Conservation (phyloP, 2,329 filamentous ascomycete species). For the Colletotrichum cordylinicola region DNA sequence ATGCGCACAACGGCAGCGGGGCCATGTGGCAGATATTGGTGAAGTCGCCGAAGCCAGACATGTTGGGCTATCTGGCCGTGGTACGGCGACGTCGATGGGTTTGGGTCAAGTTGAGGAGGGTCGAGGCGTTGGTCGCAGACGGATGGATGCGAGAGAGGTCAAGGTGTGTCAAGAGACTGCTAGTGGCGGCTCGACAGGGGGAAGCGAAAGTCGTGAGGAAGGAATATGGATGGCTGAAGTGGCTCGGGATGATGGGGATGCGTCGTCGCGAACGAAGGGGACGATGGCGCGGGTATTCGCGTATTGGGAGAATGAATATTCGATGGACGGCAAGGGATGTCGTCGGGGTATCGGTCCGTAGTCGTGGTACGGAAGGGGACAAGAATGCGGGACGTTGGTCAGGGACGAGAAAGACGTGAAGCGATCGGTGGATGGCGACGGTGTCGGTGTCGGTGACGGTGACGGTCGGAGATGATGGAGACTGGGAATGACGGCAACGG, state of each 20-base stretch:
- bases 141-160: not conserved
- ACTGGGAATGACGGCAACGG: not conserved
- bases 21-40: slow-evolving; percentile 83
- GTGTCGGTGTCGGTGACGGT: not conserved
- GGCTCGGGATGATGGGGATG: not conserved
- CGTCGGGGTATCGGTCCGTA: not conserved
- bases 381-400: not conserved
- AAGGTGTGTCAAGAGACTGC: not conserved
- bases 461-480: not conserved
- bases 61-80: slow-evolving; percentile 36
- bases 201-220: not conserved
- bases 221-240: not conserved
- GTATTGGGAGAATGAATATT: not conserved
- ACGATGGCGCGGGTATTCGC: not conserved
- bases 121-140: not conserved
- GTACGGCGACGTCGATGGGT: not conserved
- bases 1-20: slow-evolving; percentile 84
- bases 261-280: not conserved
- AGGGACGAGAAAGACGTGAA: not conserved
- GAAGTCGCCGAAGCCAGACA: slow-evolving; percentile 93
- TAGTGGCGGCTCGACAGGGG: not conserved
- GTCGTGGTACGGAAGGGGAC: not conserved
- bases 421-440: slow-evolving; percentile 5
- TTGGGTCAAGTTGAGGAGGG: not conserved
- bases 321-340: not conserved